phyloP scores from a whole-genome alignment of 2,329 filamentous ascomycete genomes.

The Botrytis fabae region DNA sequence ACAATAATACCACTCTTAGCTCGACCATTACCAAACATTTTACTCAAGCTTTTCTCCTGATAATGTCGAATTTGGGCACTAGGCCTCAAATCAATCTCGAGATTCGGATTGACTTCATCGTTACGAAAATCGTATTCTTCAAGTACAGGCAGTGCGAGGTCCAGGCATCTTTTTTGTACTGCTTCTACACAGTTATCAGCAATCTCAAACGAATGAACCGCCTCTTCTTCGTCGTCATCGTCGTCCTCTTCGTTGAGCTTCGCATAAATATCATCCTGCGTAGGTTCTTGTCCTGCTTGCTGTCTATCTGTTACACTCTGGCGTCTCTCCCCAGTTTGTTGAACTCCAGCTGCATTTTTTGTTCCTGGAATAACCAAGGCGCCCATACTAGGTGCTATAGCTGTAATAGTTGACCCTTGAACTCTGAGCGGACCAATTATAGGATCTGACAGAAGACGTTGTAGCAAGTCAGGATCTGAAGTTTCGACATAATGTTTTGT shows the following conservation, averaged over 20 bases:
- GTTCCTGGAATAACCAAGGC: slow-evolving; percentile 92
- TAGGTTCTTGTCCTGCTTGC: slow-evolving; percentile 52
- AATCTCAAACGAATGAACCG: slow-evolving; percentile 93
- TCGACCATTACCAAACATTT: slow-evolving; percentile 98
- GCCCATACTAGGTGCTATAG: slow-evolving; percentile 81
- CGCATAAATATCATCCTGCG: slow-evolving; percentile 69
- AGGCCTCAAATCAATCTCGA: slow-evolving; percentile 91
- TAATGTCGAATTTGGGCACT: slow-evolving; percentile 89
- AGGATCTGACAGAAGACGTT: slow-evolving; percentile 80
- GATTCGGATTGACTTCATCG: slow-evolving; percentile 81
- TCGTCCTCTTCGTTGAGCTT: slow-evolving; percentile 78
- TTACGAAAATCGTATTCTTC: slow-evolving; percentile 98
- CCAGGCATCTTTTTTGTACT: slow-evolving; percentile 86
- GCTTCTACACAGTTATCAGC: slow-evolving; percentile 76
- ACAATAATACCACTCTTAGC: slow-evolving; percentile 98
- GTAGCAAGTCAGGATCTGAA: slow-evolving; percentile 80
- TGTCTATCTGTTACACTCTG: slow-evolving; percentile 43
- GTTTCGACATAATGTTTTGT: slow-evolving; percentile 95
- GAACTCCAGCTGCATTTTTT: slow-evolving; percentile 84
- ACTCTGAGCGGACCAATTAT: slow-evolving; percentile 79
- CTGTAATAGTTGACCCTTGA: slow-evolving; percentile 67
- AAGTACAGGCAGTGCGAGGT: slow-evolving; percentile 81
- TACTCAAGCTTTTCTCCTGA: slow-evolving; percentile 95
- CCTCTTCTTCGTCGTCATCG: slow-evolving; percentile 77
- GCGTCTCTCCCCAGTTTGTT: slow-evolving; percentile 61